Evolutionary conservation across 805 yeast species (phyloP), one percentile per base, ranked within the genome.

Genomic region (Candida berthetii): DNA sequence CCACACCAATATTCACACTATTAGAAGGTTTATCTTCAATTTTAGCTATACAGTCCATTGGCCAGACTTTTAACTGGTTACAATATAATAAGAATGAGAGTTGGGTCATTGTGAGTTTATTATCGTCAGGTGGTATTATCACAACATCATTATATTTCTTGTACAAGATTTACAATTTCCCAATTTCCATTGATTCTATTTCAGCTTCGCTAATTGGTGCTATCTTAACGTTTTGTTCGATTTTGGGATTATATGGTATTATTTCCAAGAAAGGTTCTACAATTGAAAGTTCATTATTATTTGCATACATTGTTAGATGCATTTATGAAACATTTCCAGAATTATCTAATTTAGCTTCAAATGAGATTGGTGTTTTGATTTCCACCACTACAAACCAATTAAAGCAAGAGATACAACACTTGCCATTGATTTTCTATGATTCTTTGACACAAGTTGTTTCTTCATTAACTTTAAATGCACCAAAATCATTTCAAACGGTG

Each of bases 21-120:
- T 66, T 90, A 40, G 99, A 93, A 64, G 99, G 99, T 2, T 82
- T 93, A 52, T 95, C 96, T 62, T 80, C 96, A 1, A 74, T 93
- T 20, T 69, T 93, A 42, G 81, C 88, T n/a, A 88, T 93, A 46
- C 99, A 93, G 65, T 86, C 96, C 13, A 74, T 86, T 34, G 96
- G 98, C 8, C 89, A 89, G 53, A 79, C 86, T 8, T 72, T 85
- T 40, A 73, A 76, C 46, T 82, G 90, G 83, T 65, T 87, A 36
- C 76, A 81, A 18, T 59, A 60, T 10, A 45, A 71, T 43, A 78
- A 76, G 48, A 78, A 88, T 5, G 96, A 89, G 53, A 55, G 53
- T 32, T 85, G 95, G 90, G 75, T 85, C 38, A 80, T 91, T 31
- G 74, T 82, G 1, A 79, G 84, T 43, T 72, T 93, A 35, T 62